Evolutionary conservation across 1,284 basidiomycete species (phyloP).

Genomic region (Prillingera fragicola): DNA sequence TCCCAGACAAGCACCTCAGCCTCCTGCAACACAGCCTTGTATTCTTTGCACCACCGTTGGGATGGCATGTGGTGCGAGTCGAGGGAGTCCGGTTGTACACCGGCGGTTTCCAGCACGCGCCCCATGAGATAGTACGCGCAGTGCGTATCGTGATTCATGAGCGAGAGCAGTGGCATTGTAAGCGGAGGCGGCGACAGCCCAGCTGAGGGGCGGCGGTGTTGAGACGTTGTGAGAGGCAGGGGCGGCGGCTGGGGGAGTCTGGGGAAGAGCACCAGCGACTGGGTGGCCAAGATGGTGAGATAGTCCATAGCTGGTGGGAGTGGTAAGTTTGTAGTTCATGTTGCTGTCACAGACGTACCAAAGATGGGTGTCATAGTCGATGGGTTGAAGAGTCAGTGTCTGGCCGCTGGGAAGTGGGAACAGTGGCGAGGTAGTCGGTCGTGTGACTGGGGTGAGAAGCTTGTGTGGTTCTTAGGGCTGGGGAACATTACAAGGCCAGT

Average conservation of each 20-base stretch:
- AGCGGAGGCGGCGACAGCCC: slow-evolving; percentile 23
- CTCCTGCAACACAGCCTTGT: slow-evolving; percentile 14
- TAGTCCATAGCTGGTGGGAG: slow-evolving; percentile 33
- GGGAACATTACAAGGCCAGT: no score
- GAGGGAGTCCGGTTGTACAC: not conserved
- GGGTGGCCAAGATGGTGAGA: slow-evolving; percentile 37
- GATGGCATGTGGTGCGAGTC: not conserved
- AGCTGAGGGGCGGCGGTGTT: not conserved
- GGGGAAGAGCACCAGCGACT: slow-evolving; percentile 35
- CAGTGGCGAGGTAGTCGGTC: no score
- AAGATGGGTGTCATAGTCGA: no score
- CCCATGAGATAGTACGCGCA: slow-evolving; percentile 36
- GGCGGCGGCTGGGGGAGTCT: not conserved
- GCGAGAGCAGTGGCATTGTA: slow-evolving; percentile 30
- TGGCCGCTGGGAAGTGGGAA: no score
- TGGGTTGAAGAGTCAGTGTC: no score
- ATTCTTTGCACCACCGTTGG: not conserved
- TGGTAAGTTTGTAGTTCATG: no score
- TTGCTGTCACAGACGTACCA: no score
- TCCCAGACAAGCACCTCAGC: slow-evolving; percentile 37
- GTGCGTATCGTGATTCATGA: slow-evolving; percentile 29
- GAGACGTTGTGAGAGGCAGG: not conserved
- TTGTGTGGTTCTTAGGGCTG: no score
- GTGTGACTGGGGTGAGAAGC: no score
- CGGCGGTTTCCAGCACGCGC: slow-evolving; percentile 23